Percentiles rank a stretch among this genome's conserved stretches.
Conservation (phyloP, 805 yeast genomes). For the Nakazawaea laoshanensis region DNA sequence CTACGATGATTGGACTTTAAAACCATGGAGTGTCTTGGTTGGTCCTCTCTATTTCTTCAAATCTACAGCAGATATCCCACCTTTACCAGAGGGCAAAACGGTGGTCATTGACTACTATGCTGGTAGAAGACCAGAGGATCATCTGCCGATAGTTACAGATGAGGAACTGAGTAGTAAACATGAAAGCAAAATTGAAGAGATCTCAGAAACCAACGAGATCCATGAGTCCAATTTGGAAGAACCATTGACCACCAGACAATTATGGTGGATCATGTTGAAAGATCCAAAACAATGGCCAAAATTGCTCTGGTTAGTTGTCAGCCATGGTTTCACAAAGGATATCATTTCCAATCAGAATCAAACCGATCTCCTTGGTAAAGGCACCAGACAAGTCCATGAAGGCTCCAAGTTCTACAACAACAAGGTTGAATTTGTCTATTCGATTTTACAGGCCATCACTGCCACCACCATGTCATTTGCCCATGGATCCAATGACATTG, state of each 20-base stretch:
- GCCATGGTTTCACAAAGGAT: conserved; percentile 61
- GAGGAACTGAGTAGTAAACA: no score
- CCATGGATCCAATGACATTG: conserved; percentile 74
- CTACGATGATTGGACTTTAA: conserved; percentile 58
- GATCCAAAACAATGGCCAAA: conserved; percentile 49
- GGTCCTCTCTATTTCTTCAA: conserved; percentile 54
- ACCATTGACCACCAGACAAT: conserved; percentile 23
- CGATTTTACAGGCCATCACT: conserved; percentile 62
- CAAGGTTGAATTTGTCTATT: conserved; percentile 60
- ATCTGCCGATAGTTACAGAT: conserved; percentile 10
- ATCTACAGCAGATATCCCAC: conserved; percentile 52
- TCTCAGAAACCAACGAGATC: conserved; percentile 15
- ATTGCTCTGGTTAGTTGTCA: conserved; percentile 36
- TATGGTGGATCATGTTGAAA: conserved; percentile 32
- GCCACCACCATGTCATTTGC: conserved; percentile 79
- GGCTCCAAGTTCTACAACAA: conserved; percentile 61
- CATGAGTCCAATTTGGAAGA: conserved; percentile 18
- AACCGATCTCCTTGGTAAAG: conserved; percentile 33
- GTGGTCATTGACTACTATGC: conserved; percentile 57
- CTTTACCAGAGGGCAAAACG: conserved; percentile 50
- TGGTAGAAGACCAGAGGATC: conserved; percentile 39
- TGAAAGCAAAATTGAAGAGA: conserved; percentile 15
- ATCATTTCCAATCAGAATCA: conserved; percentile 41
- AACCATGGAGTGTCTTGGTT: conserved; percentile 41
- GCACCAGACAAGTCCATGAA: conserved; percentile 41